Conservation (phyloP, 2,329 filamentous ascomycete genomes). For the Xylariaceae sp. region DNA sequence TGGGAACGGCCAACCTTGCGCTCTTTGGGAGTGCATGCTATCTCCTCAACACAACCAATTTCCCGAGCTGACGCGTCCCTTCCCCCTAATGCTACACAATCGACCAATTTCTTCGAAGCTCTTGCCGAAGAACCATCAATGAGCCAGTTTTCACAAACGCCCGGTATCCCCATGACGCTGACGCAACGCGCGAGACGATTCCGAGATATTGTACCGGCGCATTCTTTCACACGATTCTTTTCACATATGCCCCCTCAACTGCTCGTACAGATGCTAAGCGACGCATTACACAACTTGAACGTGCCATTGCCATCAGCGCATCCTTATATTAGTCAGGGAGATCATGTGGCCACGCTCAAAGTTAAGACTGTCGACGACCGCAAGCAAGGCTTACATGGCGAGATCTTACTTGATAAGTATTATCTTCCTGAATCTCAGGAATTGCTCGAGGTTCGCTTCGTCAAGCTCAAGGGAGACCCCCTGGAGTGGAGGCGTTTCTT, state of each 20-base stretch:
- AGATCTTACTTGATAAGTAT: constrained; percentile 75
- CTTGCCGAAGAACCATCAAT: constrained; percentile 87
- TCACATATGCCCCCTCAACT: constrained; percentile 78
- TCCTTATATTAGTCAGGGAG: constrained; percentile 55
- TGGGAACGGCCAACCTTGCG: constrained; percentile 79
- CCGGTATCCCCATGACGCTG: constrained; percentile 79
- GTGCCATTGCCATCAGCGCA: constrained; percentile 69
- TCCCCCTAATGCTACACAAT: constrained; percentile 45
- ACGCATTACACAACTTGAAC: constrained; percentile 84
- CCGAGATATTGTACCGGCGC: constrained; percentile 86
- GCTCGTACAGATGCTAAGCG: constrained; percentile 79
- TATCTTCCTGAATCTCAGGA: constrained; percentile 62
- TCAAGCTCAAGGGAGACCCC: constrained; percentile 95
- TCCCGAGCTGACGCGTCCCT: constrained; percentile 46
- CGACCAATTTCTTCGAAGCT: constrained; percentile 58
- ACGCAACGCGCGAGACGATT: constrained; percentile 91
- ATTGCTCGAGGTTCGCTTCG: constrained; percentile 84
- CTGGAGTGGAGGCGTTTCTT: constrained; percentile 97
- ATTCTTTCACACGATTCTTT: constrained; percentile 90
- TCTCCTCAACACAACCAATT: constrained; percentile 59
- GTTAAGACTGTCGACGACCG: constrained; percentile 78
- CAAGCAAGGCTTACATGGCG: constrained; percentile 75
- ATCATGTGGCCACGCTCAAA: constrained; percentile 68
- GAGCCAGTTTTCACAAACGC: constrained; percentile 82
- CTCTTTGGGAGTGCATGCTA: constrained; percentile 51